Evolutionary conservation across 495 filamentous ascomycete genomes (phyloP).

Genomic region (Tetracladium setigerum): DNA sequence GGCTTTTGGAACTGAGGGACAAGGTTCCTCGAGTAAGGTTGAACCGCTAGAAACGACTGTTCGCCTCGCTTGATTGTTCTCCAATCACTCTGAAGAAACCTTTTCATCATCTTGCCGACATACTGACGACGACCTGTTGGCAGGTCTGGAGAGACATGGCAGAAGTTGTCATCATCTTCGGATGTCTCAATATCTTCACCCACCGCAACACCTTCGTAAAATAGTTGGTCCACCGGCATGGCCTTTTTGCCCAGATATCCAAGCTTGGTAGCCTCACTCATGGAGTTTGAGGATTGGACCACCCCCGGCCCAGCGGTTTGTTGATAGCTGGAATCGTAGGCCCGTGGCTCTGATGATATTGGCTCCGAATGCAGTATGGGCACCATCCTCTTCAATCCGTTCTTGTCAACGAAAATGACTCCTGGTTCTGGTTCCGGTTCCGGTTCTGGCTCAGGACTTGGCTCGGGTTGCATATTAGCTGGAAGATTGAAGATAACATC

Average conservation of each 20-base stretch:
- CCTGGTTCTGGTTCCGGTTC: constrained; percentile 9
- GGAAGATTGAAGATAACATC: constrained; percentile 10
- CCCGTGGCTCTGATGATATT: no score
- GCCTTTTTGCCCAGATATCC: constrained; percentile 24
- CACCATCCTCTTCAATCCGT: constrained; percentile 18
- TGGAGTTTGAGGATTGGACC: no score
- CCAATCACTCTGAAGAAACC: constrained; percentile 24
- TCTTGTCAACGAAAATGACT: constrained; percentile 7
- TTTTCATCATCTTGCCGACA: constrained; percentile 30
- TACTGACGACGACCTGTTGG: constrained; percentile 34
- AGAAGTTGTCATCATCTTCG: constrained; percentile 20
- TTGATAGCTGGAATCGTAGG: neutral
- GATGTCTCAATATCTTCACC: constrained; percentile 11
- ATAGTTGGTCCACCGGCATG: constrained; percentile 31
- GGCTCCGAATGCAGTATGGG: constrained; percentile 15
- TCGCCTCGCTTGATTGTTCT: constrained; percentile 16
- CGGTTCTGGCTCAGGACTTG: no score
- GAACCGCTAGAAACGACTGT: constrained; percentile 20
- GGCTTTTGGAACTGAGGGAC: constrained; percentile 12
- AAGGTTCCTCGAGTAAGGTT: constrained; percentile 26
- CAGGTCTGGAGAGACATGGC: constrained; percentile 11
- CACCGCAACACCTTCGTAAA: constrained; percentile 26
- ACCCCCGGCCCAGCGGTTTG: neutral
- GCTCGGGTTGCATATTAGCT: no score
- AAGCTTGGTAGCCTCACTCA: neutral